Base-by-base conservation (phyloP, 495 filamentous ascomycete genomes). In the Podospora anserina region DNA sequence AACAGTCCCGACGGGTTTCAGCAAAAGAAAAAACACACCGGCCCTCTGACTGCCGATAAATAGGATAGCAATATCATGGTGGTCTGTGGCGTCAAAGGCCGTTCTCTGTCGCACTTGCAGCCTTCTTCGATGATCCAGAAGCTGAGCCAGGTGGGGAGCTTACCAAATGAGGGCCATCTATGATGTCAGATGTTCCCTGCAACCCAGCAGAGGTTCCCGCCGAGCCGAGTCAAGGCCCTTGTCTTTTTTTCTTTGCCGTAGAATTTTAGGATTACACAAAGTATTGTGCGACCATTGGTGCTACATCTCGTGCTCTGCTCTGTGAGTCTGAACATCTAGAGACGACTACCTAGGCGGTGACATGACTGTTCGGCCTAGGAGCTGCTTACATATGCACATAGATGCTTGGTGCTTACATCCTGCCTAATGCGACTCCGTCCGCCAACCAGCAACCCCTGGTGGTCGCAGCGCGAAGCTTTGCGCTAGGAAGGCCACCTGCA, bases 101-200 rank as follows among this genome's bases (percentile, higher is more conserved):
- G 39, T 49, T 49, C 1, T 49, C 39, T 49, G 39, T 49, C 39
- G 7, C 39, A 49, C 39, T 18, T 49, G 39, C 39, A 49, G 39
- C 39, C 39, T 49, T 49, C 39, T 49, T 49, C 39, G 39, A 49
- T 49, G 39, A 18, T 49, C 39, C 39, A 13, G 39, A 49, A 49
- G 9, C 39, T 49, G 39, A 49, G 15, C 5, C 7, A 67, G 49
- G 60, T 58, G 66, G 66, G 49, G 66, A 32, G 63, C 49, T 7
- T 49, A 13, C 39, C 39, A 49, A 49, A 49, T 49, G 39, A 18
- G 39, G 39, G 39, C 39, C 39, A 39, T 64, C 62, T 13, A 64
- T 64, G 62, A 64, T 64, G 62, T 64, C 62, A 64, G 62, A 55
- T 53, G 62, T 49, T 49, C 7, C 32, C 19, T 49, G 34, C 34